Evolutionary conservation across 1,284 basidiomycete species (phyloP).

Genomic region (Austroboletus rostrupii): DNA sequence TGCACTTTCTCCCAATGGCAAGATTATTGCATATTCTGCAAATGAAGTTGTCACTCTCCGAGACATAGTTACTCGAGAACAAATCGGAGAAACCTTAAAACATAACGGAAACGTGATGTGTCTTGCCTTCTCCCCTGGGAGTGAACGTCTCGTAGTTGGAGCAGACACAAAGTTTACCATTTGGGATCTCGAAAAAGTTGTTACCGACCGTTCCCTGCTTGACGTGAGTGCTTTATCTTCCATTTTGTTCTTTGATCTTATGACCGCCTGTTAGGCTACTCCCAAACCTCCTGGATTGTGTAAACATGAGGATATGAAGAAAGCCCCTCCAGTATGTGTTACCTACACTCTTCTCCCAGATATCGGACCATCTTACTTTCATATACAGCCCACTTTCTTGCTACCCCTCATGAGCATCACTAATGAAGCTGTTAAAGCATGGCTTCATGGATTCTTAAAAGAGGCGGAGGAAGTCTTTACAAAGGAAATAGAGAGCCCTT

Average conservation of each 20-base stretch:
- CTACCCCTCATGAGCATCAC: constrained; percentile 16
- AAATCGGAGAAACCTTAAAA: constrained; percentile 2
- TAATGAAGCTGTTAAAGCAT: constrained; percentile 14
- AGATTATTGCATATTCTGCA: constrained; percentile 7
- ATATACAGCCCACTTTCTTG: constrained; percentile 9
- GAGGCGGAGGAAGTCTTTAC: constrained; percentile 11
- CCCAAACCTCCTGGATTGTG: not conserved
- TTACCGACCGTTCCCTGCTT: not conserved
- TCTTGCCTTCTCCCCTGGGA: constrained; percentile 10
- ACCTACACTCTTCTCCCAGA: too few relatives aligned
- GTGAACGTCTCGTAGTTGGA: constrained; percentile 6
- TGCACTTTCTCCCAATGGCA: constrained; percentile 3
- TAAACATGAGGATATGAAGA: constrained; percentile 5
- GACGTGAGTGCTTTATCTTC: not conserved
- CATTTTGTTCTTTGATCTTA: not conserved
- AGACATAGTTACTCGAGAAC: not conserved
- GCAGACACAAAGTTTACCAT: constrained; percentile 6
- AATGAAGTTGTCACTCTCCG: not conserved
- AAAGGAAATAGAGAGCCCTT: constrained; percentile 6
- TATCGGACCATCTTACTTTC: not conserved
- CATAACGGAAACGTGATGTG: constrained; percentile 7
- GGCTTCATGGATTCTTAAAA: constrained; percentile 17
- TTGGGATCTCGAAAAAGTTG: not conserved
- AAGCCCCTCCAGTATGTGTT: constrained; percentile 3
- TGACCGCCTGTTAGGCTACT: not conserved